Evolutionary conservation across 257 asterid species (phyloP).

Genomic region (Linderniella brevidens): DNA sequence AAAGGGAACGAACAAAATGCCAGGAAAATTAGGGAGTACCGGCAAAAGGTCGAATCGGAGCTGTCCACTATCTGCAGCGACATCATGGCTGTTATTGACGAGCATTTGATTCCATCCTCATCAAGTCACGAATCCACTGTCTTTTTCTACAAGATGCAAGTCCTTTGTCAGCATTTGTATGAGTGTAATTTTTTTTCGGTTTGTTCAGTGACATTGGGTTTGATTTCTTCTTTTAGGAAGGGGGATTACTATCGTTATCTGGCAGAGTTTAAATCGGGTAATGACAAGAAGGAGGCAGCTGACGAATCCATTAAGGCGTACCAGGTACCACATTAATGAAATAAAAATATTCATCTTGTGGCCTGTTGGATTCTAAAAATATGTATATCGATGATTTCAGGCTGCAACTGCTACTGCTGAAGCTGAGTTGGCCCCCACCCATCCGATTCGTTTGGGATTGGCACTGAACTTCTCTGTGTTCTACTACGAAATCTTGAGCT

Average conservation of each 20-base stretch:
- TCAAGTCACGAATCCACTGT: constrained; percentile 65
- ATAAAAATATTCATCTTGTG: too few species aligned
- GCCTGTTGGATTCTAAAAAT: too few species aligned
- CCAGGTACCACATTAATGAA: constrained; percentile 17
- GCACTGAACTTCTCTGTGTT: constrained; percentile 85
- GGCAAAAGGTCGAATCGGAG: constrained; percentile 70
- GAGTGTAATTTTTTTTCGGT: background rate
- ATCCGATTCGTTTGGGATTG: constrained; percentile 87
- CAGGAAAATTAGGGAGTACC: constrained; percentile 65
- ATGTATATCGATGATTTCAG: constrained; percentile 21
- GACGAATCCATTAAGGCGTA: constrained; percentile 49
- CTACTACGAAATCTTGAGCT: constrained; percentile 72
- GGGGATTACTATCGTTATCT: constrained; percentile 59
- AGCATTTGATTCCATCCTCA: constrained; percentile 69
- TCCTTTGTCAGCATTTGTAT: constrained; percentile 2
- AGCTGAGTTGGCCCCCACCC: constrained; percentile 73
- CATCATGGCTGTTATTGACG: constrained; percentile 66
- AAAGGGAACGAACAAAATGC: constrained; percentile 69
- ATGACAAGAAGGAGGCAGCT: constrained; percentile 46
- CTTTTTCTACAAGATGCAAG: constrained; percentile 74
- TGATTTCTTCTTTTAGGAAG: constrained; percentile 22
- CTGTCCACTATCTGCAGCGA: constrained; percentile 52
- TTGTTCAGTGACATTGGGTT: constrained; percentile 9
- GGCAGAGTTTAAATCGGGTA: constrained; percentile 41
- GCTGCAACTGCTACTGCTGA: constrained; percentile 63